phyloP scores from a whole-genome alignment of 2,329 filamentous ascomycete genomes.

The Cordyceps javanica region DNA sequence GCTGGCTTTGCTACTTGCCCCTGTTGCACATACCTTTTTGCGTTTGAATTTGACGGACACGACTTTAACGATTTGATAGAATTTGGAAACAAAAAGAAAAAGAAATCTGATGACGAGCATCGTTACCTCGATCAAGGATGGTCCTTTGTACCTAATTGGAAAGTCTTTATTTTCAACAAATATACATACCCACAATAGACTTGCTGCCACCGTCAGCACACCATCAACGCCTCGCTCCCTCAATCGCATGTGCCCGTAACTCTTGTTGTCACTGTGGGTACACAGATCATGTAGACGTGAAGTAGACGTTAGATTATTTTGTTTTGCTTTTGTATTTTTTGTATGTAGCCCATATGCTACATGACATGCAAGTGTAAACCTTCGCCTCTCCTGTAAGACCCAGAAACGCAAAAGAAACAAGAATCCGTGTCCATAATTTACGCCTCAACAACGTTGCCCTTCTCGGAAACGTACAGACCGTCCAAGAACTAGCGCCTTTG shows the following conservation, averaged over 20 bases:
- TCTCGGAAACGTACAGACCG: conserved; percentile 99
- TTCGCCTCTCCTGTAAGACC: conserved; percentile 55
- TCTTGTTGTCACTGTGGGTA: neutral
- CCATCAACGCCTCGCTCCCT: neutral
- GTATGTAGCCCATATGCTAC: conserved; percentile 46
- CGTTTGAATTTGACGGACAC: conserved; percentile 4
- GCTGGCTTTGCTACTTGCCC: neutral
- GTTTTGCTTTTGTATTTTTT: conserved; percentile 31
- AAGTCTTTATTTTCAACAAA: neutral
- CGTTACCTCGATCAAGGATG: neutral
- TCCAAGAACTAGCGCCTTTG: conserved; percentile 75
- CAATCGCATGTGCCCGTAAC: neutral
- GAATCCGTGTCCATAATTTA: conserved; percentile 36
- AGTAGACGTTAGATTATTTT: conserved; percentile 21
- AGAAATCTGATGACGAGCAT: neutral
- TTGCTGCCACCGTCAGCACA: neutral
- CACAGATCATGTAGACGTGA: neutral
- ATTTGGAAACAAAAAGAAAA: neutral
- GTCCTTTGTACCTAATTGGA: neutral
- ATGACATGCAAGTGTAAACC: conserved; percentile 53
- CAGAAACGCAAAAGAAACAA: conserved; percentile 54
- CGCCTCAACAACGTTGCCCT: conserved; percentile 84
- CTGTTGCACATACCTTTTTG: conserved; percentile 6
- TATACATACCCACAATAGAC: neutral
- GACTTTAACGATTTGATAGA: conserved; percentile 8